Evolutionary conservation across 805 yeast species (phyloP), one percentile per base, ranked within the genome.

Genomic region (Candida pseudoglaebosa): DNA sequence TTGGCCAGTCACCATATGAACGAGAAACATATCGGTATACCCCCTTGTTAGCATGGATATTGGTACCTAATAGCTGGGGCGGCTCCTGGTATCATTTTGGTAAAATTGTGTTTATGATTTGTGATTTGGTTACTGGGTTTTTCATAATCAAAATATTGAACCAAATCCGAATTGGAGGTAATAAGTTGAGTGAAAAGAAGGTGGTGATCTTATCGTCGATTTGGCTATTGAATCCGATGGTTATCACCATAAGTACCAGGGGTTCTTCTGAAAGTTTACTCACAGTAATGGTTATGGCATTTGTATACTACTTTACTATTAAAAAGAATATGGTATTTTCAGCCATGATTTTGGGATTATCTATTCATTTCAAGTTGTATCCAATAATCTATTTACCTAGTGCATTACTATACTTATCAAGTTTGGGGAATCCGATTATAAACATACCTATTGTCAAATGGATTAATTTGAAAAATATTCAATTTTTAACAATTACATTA

Each of bases 141-240:
- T 56, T 89, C 31, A 60, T 68, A 12, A 24, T 46, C 14, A 45
- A 46, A 70, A 79, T 45, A 52, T 77, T 49, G 57, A 61, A 42
- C 52, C 77, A 39, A 9, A 14, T 8, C 2, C 14, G n/a, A 18
- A 15, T 34, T 7, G 16, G 28, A 13, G 19, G 39, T n/a, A 62
- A 35, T 28, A 40, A 39, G 24, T 29, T 34, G 13, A 34, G 40
- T 4, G 34, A 32, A 6, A 46, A 22, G 4, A 65, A 63, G 34
- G 65, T 68, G n/a, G 41, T 73, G 9, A 46, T 67, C 4, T 66
- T 80, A 30, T 59, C 80, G 9, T 59, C 82, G 2, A 62, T 91
- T 4, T 93, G 98, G 98, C 68, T 93, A 14, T 68, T 88, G 48
- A 93, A 93, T 56, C 98, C 99, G 12, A 85, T 93, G 93, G 98